Evolutionary conservation across 768 basidiomycete genomes (phyloP).

Genomic region (Cyclocybe cylindracea): DNA sequence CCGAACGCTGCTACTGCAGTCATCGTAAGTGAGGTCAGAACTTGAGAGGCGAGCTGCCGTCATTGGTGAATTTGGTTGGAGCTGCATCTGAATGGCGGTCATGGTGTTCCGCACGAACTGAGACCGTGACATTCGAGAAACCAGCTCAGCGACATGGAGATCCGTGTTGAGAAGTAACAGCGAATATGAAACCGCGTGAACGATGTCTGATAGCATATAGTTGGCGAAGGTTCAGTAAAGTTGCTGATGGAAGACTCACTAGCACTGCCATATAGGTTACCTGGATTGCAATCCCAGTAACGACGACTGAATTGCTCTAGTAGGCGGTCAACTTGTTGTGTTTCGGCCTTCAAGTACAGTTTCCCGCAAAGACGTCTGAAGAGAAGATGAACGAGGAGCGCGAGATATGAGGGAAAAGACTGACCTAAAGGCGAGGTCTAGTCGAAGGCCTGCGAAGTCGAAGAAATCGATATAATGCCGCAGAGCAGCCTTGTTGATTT

Average conservation of each 20-base stretch:
- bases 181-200: conserved; percentile 95
- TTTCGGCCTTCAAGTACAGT: conserved; percentile 92
- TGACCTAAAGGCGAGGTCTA: conserved; percentile 91
- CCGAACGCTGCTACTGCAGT: conserved; percentile 58
- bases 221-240: conserved; percentile 2
- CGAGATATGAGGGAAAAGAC: conserved; percentile 13
- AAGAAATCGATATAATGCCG: conserved; percentile 86
- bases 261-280: conserved; percentile 77
- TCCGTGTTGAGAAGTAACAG: conserved; percentile 95
- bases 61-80: conserved; percentile 48
- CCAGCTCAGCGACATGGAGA: conserved; percentile 90
- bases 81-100: conserved; percentile 78
- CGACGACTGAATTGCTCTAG: conserved; percentile 88
- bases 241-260: conserved; percentile 50
- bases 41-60: conserved; percentile 46
- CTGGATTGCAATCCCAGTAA: conserved; percentile 91
- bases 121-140: conserved; percentile 84
- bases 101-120: conserved; percentile 96
- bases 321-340: conserved; percentile 97
- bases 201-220: conserved; percentile 60
- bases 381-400: conserved; percentile 1
- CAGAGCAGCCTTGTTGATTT: conserved; percentile 73
- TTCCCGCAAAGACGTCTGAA: conserved; percentile 87
- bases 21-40: conserved; percentile 68
- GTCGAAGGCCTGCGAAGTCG: conserved; percentile 78